phyloP scores from a whole-genome alignment of 1,284 basidiomycete genomes.

The Trichosporon ovoides region DNA sequence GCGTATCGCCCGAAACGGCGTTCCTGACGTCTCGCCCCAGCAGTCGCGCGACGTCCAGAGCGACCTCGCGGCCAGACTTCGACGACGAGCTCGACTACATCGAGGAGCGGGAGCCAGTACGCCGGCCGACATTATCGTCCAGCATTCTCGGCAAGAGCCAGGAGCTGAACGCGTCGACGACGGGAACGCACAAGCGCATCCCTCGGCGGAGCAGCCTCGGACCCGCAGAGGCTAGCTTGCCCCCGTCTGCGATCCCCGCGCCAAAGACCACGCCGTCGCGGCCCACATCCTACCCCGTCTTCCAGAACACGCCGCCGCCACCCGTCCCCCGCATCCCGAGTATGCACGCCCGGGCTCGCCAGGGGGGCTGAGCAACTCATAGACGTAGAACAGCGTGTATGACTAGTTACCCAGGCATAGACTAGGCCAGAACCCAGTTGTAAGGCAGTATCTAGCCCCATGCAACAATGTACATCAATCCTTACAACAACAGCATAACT shows the following conservation, averaged over 20 bases:
- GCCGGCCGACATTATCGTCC: constrained; percentile 1
- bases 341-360: neutral
- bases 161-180: neutral
- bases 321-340: constrained; percentile 41
- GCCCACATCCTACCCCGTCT: constrained; percentile 30
- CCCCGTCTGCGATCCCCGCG: constrained; percentile 32
- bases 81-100: neutral
- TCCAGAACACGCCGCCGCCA: constrained; percentile 30
- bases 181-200: constrained; percentile 1
- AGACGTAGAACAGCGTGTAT: neutral
- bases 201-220: constrained; percentile 13
- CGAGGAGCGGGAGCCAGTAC: neutral
- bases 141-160: constrained; percentile 4
- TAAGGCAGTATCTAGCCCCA: neutral
- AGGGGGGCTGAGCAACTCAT: neutral
- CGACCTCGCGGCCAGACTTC: neutral
- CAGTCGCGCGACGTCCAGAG: neutral
- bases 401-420: neutral
- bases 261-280: constrained; percentile 27
- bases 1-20: neutral
- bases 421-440: neutral
- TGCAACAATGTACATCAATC: constrained; percentile 6
- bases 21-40: constrained; percentile 1
- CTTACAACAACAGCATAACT: constrained; percentile 1
- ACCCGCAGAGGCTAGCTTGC: constrained; percentile 14